Percentiles rank a stretch among this genome's conserved stretches.
phyloP scores from a whole-genome alignment of 1,284 basidiomycete species.

The Nidula niveotomentosa region DNA sequence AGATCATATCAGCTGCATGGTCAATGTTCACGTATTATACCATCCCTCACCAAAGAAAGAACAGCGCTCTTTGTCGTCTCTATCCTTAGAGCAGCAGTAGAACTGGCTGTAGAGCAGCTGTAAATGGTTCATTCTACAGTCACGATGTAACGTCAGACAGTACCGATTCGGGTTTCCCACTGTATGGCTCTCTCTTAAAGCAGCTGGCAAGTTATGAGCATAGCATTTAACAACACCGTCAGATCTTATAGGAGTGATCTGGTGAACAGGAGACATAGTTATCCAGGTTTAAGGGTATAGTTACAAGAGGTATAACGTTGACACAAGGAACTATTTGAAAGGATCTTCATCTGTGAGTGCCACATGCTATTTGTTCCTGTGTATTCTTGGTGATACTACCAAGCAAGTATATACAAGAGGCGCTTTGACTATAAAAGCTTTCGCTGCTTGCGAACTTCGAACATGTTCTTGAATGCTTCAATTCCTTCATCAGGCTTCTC shows the following conservation, averaged over 20 bases:
- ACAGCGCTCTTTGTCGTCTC: constrained; percentile 16
- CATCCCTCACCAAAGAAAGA: constrained; percentile 19
- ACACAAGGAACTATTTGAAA: too few species aligned
- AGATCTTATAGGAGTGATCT: background rate
- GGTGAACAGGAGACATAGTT: background rate
- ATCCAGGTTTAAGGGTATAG: background rate
- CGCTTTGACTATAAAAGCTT: too few species aligned
- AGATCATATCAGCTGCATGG: background rate
- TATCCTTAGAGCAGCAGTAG: constrained; percentile 23
- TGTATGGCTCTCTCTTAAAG: constrained; percentile 19
- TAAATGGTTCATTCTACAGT: background rate
- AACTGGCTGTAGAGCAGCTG: constrained; percentile 16
- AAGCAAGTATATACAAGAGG: too few species aligned
- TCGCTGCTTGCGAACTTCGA: too few species aligned
- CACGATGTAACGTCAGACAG: background rate
- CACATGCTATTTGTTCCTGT: too few species aligned
- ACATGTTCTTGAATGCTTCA: too few species aligned
- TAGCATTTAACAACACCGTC: constrained; percentile 20
- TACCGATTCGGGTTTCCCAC: constrained; percentile 15
- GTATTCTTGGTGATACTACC: too few species aligned
- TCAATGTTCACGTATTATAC: background rate
- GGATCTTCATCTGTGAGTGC: too few species aligned
- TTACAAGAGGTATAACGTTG: too few species aligned
- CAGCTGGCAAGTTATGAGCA: constrained; percentile 18
- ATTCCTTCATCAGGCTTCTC: too few species aligned